Evolutionary conservation across 768 basidiomycete genomes (phyloP), one percentile per base, ranked within the genome.

Genomic region (Tricholomella constricta): DNA sequence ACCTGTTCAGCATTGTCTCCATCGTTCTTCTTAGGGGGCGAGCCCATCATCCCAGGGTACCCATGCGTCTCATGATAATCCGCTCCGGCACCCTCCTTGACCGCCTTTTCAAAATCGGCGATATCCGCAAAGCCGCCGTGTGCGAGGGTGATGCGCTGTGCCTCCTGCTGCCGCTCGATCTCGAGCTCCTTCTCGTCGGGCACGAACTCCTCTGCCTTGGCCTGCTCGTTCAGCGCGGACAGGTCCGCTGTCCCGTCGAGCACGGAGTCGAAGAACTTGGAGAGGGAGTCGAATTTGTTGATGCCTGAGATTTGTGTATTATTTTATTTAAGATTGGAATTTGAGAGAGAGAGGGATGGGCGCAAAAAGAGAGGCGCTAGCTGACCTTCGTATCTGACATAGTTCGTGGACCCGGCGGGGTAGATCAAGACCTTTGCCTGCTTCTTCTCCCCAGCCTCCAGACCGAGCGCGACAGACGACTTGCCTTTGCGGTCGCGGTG

Each of bases 381-480:
- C 47, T 40, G 7, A 89, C 92, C 92, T 65, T 89, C 76, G 61
- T 89, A 95, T 50, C 78, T 76, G 22, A 84, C 67, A 4, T 82
- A 77, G 2, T 76, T 76, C 4, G 68, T 77, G 9, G 83, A 83
- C 9, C 82, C 87, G 2, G 77, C 70, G 7, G 83, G 79, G 69
- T 89, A 94, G 17, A 91, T 64, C 19, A 94, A 70, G 19, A 94
- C 82, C 55, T 90, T 89, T 14, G 84, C 75, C 31, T 77, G 73
- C 52, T 82, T 82, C 65, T 75, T 72, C 54, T 71, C 78, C 38
- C 77, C 76, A 36, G 71, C 74, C 57, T 84, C 81, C 40, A 84
- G 72, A 1, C 88, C 89, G 52, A 92, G 65, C 22, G 76, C 70
- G 0, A 76, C 72, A 7, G 82, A 81, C 36, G 82, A 78, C 50